Evolutionary conservation across 108 stramenopile genomes (phyloP).

Genomic region (Nitzschia sp.): DNA sequence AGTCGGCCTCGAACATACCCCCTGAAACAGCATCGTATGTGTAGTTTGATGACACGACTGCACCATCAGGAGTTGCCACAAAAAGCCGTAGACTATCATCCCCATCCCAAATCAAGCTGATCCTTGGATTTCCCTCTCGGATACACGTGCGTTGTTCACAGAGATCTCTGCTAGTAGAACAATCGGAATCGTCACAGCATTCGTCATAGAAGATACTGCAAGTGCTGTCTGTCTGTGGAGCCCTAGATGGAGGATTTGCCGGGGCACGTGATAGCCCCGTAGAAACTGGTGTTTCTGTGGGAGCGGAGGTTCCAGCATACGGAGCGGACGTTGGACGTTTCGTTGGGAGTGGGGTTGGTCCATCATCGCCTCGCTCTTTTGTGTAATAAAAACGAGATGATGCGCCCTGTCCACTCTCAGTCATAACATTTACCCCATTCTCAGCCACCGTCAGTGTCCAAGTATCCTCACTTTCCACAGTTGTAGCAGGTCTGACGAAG

Average conservation of each 20-base stretch:
- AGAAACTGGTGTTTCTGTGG: background rate
- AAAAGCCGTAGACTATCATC: slow-evolving; percentile 28
- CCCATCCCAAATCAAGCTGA: slow-evolving; percentile 35
- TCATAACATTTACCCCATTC: slow-evolving; percentile 8
- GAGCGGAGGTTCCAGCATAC: slow-evolving; percentile 1
- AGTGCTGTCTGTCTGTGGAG: slow-evolving; percentile 2
- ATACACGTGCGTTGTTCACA: slow-evolving; percentile 38
- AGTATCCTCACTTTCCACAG: slow-evolving; percentile 10
- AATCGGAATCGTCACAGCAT: slow-evolving; percentile 35
- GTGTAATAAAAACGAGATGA: slow-evolving; percentile 22
- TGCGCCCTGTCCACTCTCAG: slow-evolving; percentile 24
- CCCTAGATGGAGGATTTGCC: background rate
- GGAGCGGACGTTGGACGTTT: slow-evolving; percentile 12
- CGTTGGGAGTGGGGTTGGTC: slow-evolving; percentile 10
- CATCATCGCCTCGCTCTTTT: background rate
- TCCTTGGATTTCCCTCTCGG: slow-evolving; percentile 33
- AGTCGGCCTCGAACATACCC: slow-evolving; percentile 22
- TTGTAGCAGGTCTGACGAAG: slow-evolving; percentile 28
- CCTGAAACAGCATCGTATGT: slow-evolving; percentile 28
- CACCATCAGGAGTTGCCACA: slow-evolving; percentile 30
- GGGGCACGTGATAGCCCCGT: background rate
- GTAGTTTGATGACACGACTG: slow-evolving; percentile 5
- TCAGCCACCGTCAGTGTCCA: slow-evolving; percentile 33
- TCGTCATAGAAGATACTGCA: slow-evolving; percentile 23
- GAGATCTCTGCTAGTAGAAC: slow-evolving; percentile 12